Evolutionary conservation across 495 filamentous ascomycete genomes (phyloP), one percentile per base, ranked within the genome.

Genomic region (Penicillium bovifimosum): DNA sequence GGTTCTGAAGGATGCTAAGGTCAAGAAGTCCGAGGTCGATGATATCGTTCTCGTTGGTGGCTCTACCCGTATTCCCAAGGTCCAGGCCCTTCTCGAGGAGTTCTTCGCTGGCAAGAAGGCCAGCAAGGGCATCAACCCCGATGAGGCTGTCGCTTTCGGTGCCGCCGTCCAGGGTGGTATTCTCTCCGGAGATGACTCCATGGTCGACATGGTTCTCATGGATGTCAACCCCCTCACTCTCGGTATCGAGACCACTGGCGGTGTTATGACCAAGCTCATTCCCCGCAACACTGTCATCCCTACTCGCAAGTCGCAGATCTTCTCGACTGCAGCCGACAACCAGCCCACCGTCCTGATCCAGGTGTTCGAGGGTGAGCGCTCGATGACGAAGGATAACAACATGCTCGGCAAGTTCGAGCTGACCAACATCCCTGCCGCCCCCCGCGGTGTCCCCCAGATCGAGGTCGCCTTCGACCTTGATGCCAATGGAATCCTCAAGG

Each of bases 201-300:
- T 88, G 47, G 77, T 74, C 18, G 81, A 82, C 9, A 69, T 96
- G 52, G 89, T 96, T 72, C 88, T 97, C 64, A 91, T 96, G 88
- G 92, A 97, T 64, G 92, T 97, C 73, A 96, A 96, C 82, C 92
- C 92, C 54, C 81, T 97, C 61, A 96, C 92, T 62, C 87, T 97
- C 59, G 92, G 92, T 84, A 97, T 97, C 56, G 92, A 97, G 77
- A 96, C 92, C 63, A 96, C 92, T 58, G 92, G 92, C 69, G 92
- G 92, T 73, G 91, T 96, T 60, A 96, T 97, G 91, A 96, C 92
- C 68, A 93, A 91, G 78, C 80, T 97, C 59, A 96, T 97, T 65
- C 86, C 90, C 69, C 87, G 92, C 61, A 92, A 93, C 77, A 96
- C 92, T 51, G 85, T 91, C 56, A 95, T 97, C 70, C 92, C 92